These are phyloP conservation scores for Hygrophoropsis aurantiaca DNA, from an alignment of 768 basidiomycete genomes.

Conservation along the genomic window DNA sequence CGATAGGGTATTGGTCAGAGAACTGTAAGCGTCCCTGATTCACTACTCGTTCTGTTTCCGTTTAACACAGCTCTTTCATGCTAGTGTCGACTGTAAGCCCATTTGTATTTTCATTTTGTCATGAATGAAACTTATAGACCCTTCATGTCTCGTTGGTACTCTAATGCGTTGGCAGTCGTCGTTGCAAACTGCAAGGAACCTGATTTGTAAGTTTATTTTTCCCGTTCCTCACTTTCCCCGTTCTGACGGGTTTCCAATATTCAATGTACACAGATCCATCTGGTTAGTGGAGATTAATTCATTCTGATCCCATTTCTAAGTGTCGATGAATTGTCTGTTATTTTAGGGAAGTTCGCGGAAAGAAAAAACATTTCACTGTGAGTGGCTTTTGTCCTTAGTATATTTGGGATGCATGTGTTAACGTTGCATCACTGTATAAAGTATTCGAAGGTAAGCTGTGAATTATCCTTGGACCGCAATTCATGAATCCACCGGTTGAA, in stretches of 20 bases:
- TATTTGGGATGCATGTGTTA: neutral
- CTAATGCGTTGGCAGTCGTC: constrained; percentile 48
- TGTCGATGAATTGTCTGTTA: constrained; percentile 14
- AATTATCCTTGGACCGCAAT: constrained; percentile 3
- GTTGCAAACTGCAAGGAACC: constrained; percentile 69
- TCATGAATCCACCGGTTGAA: neutral
- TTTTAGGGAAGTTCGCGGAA: constrained; percentile 85
- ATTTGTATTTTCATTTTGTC: neutral
- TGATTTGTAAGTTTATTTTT: constrained; percentile 69
- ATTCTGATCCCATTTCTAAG: constrained; percentile 22
- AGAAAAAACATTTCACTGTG: constrained; percentile 83
- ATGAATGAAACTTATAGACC: too few relatives aligned
- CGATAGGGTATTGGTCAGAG: constrained; percentile 66
- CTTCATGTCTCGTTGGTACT: constrained; percentile 6
- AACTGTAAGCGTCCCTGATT: constrained; percentile 59
- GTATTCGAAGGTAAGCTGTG: constrained; percentile 72
- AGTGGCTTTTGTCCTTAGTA: constrained; percentile 25
- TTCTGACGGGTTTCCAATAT: constrained; percentile 6
- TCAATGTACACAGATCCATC: constrained; percentile 60
- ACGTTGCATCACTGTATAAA: constrained; percentile 22
- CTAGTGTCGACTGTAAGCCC: constrained; percentile 69
- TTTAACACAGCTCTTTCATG: too few relatives aligned
- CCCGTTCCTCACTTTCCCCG: neutral
- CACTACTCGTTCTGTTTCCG: too few relatives aligned
- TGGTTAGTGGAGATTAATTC: constrained; percentile 55